Conservation (phyloP, 2,329 filamentous ascomycete species). For the Ceratocystis lukuohia region DNA sequence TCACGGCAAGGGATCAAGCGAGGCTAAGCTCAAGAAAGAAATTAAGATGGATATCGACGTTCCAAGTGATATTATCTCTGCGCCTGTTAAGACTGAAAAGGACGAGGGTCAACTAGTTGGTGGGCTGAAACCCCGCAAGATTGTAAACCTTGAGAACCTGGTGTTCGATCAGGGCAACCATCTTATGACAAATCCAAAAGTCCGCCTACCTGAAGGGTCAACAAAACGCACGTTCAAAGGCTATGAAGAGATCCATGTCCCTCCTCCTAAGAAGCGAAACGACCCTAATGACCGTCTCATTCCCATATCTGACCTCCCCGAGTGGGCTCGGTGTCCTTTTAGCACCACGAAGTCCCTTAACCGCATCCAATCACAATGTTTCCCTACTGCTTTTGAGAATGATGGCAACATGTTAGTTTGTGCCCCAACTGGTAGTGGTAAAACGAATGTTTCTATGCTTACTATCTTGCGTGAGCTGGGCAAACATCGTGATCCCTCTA, state of each 20-base stretch:
- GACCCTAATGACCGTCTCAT: constrained; percentile 71
- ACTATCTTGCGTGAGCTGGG: constrained; percentile 92
- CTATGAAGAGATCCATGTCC: constrained; percentile 96
- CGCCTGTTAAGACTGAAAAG: constrained; percentile 39
- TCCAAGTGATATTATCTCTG: constrained; percentile 39
- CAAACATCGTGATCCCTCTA: constrained; percentile 77
- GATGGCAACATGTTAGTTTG: constrained; percentile 98
- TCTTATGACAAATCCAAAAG: constrained; percentile 97
- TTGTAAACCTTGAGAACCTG: constrained; percentile 90
- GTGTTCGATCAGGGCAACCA: constrained; percentile 97
- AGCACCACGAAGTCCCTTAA: constrained; percentile 78
- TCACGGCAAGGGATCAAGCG: constrained; percentile 52
- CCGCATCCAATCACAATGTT: constrained; percentile 91
- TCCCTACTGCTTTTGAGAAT: constrained; percentile 74
- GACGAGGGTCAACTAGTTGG: constrained; percentile 59
- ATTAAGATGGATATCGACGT: constrained; percentile 94
- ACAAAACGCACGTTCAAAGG: constrained; percentile 94
- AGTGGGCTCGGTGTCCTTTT: constrained; percentile 82
- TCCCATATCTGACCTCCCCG: constrained; percentile 74
- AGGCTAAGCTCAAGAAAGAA: constrained; percentile 53
- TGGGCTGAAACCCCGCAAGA: constrained; percentile 70
- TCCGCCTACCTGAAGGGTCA: constrained; percentile 83
- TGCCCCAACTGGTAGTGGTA: constrained; percentile 91
- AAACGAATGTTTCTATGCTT: constrained; percentile 97
- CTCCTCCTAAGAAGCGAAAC: constrained; percentile 73